Evolutionary conservation across 2,329 filamentous ascomycete species (phyloP), one percentile per base, ranked within the genome.

Genomic region (Claviceps sp.): DNA sequence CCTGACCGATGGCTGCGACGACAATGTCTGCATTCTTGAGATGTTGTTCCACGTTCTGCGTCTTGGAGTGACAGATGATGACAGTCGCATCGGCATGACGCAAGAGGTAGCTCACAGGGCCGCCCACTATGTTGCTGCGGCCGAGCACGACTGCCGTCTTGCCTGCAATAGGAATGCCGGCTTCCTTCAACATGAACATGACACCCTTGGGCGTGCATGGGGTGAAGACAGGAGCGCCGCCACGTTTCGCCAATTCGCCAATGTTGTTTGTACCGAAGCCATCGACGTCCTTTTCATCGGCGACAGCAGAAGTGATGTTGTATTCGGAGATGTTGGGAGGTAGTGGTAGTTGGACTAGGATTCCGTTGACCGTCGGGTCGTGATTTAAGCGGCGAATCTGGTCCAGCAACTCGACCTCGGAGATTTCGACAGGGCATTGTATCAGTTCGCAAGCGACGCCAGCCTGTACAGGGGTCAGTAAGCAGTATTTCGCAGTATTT

Each of bases 121-220:
- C 95, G 59, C 93, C 93, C 38, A 98, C 93, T 62, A 98, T 98
- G 65, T 98, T 91, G 68, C 91, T 97, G 54, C 93, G 81, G 48
- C 93, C 93, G 48, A 98, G 75, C 16, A 98, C 91, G 2, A 97
- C 91, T 38, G 93, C 93, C 60, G 91, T 85, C 77, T 97, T 97
- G 60, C 93, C 93, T 51, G 78, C 80, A 51, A 93, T 74, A 52
- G 94, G 81, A 42, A 98, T 80, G 7, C 89, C 90, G 19, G 85
- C 82, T 67, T 93, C 87, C 65, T 88, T 71, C 54, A 98, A 75
- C 59, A 98, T 77, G 43, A 87, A 86, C 90, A 98, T 97, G 64
- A 96, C 87, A 63, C 93, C 93, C 73, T 96, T 91, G 50, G 93
- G 93, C 1, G 93, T 98, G 77, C 93, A 98, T 47, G 93, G 93